Conservation (phyloP, 176 grass and related monocot genomes). For the Elaeis guineensis region DNA sequence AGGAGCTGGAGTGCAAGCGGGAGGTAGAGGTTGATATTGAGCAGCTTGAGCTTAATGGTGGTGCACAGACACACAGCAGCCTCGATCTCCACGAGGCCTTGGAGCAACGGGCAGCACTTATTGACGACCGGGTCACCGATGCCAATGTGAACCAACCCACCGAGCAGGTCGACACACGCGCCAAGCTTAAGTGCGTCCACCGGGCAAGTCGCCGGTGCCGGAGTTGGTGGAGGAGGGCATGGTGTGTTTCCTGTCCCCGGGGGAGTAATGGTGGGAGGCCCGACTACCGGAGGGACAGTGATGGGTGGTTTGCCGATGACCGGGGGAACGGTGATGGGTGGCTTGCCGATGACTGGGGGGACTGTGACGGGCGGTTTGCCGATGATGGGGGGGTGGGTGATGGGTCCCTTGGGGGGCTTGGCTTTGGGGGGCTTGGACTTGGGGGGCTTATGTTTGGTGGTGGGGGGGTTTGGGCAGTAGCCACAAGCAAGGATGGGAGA, state of each 20-base stretch:
- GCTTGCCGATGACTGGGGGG: not conserved
- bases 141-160: conserved; percentile 2
- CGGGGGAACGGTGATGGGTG: not conserved
- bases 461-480: conserved; percentile 31
- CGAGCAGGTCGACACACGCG: conserved; percentile 10
- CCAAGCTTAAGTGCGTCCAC: conserved; percentile 5
- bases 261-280: not conserved
- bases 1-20: conserved; percentile 6
- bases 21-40: conserved; percentile 3
- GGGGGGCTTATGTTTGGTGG: not conserved
- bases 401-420: not conserved
- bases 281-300: not conserved
- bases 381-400: not conserved
- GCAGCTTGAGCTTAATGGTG: not conserved
- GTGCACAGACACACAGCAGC: conserved; percentile 20
- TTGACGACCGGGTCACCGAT: not conserved
- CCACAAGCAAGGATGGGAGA: conserved; percentile 47
- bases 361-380: conserved; percentile 2
- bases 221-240: not conserved
- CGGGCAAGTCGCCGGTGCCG: not conserved
- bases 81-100: conserved; percentile 3
- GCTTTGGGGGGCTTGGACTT: conserved; percentile 4
- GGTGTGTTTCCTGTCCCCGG: conserved; percentile 4
- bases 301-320: conserved; percentile 1
- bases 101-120: conserved; percentile 9